Percentiles rank a stretch among this genome's conserved stretches.
These are phyloP conservation scores for Leucocoprinus sp. DNA, from an alignment of 768 basidiomycete species.

Conservation along the genomic window DNA sequence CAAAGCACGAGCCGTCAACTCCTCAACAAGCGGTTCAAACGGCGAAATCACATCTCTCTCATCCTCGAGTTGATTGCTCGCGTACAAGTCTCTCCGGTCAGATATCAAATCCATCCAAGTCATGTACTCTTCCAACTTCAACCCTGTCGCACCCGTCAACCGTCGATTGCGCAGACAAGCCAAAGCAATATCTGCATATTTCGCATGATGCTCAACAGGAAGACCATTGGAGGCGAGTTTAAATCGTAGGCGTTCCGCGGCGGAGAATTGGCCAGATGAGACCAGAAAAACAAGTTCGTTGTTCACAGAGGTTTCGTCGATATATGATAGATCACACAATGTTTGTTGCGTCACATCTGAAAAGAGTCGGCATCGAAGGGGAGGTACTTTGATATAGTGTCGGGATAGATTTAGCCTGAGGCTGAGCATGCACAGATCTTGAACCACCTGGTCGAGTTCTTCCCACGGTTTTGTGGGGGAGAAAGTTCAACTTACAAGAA, in stretches of 20 bases:
- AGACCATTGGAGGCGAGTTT: slow-evolving; percentile 1
- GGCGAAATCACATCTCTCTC: no score
- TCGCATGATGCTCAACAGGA: neutral
- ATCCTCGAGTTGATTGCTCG: no score
- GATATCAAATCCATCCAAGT: slow-evolving; percentile 4
- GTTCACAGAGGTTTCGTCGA: slow-evolving; percentile 1
- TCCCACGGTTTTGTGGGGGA: no score
- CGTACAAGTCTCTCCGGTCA: neutral
- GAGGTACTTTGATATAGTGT: no score
- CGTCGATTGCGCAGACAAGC: slow-evolving; percentile 3
- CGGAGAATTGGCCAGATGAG: slow-evolving; percentile 1
- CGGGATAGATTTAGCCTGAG: no score
- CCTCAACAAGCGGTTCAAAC: neutral
- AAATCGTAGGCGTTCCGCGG: slow-evolving; percentile 4
- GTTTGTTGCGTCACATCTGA: no score
- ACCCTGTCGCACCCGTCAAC: neutral
- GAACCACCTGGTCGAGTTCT: no score
- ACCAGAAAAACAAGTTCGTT: neutral
- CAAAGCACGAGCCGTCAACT: neutral
- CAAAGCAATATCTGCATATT: slow-evolving; percentile 1
- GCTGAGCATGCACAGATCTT: no score
- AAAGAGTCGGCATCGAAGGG: no score
- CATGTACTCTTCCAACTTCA: neutral
- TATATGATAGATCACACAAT: neutral
- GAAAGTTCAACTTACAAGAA: no score